Conservation (phyloP, 768 basidiomycete genomes). For the Boletus edulis region DNA sequence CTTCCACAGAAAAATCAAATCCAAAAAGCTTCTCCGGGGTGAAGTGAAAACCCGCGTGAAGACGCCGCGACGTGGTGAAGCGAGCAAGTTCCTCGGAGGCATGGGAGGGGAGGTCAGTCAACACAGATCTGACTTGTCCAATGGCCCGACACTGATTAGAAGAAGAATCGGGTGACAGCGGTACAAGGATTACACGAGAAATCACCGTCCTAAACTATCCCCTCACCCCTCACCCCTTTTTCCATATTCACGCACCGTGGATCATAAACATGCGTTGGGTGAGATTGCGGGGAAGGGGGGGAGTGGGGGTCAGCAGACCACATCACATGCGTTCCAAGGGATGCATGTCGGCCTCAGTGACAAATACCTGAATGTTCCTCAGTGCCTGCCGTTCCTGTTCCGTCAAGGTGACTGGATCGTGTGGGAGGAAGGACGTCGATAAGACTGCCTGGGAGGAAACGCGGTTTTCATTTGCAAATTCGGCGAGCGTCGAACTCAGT, state of each 20-base stretch:
- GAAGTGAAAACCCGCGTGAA: too few relatives aligned
- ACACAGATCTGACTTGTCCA: too few relatives aligned
- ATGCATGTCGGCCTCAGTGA: constrained; percentile 73
- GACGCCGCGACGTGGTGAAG: too few relatives aligned
- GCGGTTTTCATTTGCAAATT: constrained; percentile 25
- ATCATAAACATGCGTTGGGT: neutral
- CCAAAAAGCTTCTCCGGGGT: constrained; percentile 13
- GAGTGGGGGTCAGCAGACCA: neutral
- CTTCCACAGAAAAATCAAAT: constrained; percentile 21
- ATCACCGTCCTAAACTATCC: neutral
- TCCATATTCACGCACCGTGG: constrained; percentile 2
- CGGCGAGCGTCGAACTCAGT: constrained; percentile 51
- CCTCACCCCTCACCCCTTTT: neutral
- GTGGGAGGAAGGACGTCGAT: constrained; percentile 29
- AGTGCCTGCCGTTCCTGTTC: constrained; percentile 30
- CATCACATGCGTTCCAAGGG: constrained; percentile 66
- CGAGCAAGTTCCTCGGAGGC: too few relatives aligned
- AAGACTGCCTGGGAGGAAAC: neutral
- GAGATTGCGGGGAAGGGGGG: neutral
- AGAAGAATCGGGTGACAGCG: neutral
- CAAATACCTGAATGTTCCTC: constrained; percentile 51
- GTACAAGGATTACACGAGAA: neutral
- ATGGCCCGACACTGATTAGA: too few relatives aligned
- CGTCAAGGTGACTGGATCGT: constrained; percentile 25
- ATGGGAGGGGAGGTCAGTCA: too few relatives aligned